Evolutionary conservation across 139 green algal species (phyloP).

Genomic region (Chlamydomonas schloesseri): DNA sequence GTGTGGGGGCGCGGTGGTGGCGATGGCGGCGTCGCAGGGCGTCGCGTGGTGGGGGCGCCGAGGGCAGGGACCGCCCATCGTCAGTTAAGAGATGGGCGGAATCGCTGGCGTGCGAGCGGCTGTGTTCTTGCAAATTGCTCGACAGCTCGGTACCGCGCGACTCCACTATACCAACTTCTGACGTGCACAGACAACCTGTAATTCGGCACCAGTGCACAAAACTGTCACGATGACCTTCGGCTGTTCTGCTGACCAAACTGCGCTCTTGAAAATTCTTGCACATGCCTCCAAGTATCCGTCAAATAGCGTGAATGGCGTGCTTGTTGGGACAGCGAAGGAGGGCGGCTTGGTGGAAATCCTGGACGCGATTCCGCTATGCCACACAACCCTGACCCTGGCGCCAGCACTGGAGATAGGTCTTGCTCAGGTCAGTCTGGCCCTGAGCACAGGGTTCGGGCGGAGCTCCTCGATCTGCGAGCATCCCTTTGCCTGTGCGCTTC

Average conservation of each 20-base stretch:
- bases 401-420: conserved; percentile 73
- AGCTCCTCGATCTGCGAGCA: background rate
- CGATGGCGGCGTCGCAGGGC: background rate
- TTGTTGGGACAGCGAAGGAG: conserved; percentile 56
- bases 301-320: conserved; percentile 63
- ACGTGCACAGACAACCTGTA: too few species aligned
- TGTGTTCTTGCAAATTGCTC: too few species aligned
- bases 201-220: too few species aligned
- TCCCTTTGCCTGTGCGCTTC: background rate
- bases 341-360: conserved; percentile 48
- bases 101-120: too few species aligned
- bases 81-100: too few species aligned
- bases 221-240: background rate
- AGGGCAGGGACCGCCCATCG: too few species aligned
- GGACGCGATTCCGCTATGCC: conserved; percentile 75
- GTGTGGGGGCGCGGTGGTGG: background rate
- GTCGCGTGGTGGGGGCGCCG: too few species aligned
- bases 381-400: conserved; percentile 67
- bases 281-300: conserved; percentile 71
- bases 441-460: background rate
- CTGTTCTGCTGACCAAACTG: conserved; percentile 22
- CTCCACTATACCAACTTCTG: too few species aligned
- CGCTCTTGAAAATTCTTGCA: conserved; percentile 66
- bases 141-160: too few species aligned
- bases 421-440: conserved; percentile 48